Base-by-base conservation (phyloP, 208 protist genomes). In the Acanthamoeba healyi region DNA sequence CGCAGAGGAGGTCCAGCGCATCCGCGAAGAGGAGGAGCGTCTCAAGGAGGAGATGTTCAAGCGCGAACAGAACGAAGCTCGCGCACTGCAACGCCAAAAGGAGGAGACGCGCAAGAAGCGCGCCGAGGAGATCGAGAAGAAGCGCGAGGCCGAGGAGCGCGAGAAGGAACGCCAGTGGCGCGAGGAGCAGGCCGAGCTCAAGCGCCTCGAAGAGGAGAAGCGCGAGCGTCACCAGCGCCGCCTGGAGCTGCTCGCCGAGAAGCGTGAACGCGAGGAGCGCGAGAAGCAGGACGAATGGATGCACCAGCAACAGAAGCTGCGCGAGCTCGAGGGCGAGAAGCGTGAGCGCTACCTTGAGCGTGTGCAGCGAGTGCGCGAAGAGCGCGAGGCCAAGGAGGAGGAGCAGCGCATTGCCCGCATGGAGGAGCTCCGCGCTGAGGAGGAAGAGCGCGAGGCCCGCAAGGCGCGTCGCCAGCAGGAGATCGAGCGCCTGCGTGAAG, bases 21-120 rank as follows among this genome's bases (percentile, higher is more conserved):
- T 74, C 24, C 58, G 44, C 58, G 88, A 93, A 9, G 88, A 93
- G 88, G 63, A 93, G 40, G 88, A 93, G 49, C 56, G 88, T 1
- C 56, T 51, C n/a, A 93, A 93, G 88, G 88, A 93, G 46, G 82
- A 90, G 36, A 46, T 49, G 56, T 90, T 61, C 36, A 42, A 67
- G 40, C 29, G 38, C 7, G 54, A 90, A 26, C 46, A 70, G 54
- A 22, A 6, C 36, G 82, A 90, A 54, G 24, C 24, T 2, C 24
- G 32, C 7, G 19, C 22, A 12, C 32, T 70, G 82, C 32, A 38
- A 34, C 17, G 58, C 22, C 9, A 67, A 17, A 61, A 49, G 40
- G 56, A 90, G 82, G 82, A 36, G 32, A 14, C 17, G 10, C 24
- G 46, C n/a, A 36, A 67, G 56, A 90, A 90, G 82, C 82, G 82